These are phyloP conservation scores for Rutidosis leptorrhynchoides DNA, from an alignment of 129 eudicot genomes.

Conservation along the genomic window DNA sequence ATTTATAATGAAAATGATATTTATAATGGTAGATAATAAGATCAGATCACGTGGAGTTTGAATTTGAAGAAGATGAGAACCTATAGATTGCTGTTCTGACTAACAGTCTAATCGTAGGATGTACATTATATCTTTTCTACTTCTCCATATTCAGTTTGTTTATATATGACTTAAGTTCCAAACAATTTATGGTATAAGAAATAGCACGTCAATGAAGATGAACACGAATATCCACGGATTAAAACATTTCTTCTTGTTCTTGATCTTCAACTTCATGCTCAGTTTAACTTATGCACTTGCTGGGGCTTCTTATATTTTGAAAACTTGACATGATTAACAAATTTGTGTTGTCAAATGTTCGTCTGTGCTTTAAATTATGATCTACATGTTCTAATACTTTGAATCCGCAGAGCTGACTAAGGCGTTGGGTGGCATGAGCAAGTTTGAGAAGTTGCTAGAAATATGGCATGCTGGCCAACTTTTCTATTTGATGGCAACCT, in stretches of 20 bases:
- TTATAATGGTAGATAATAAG: neutral
- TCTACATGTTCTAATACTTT: slow-evolving; percentile 11
- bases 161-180: too few relatives aligned
- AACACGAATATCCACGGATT: neutral
- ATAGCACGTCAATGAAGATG: slow-evolving; percentile 2
- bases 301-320: neutral
- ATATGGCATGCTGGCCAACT: slow-evolving; percentile 84
- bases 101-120: too few relatives aligned
- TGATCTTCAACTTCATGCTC: neutral
- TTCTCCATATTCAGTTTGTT: neutral
- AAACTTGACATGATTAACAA: neutral
- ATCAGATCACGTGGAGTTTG: neutral
- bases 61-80: neutral
- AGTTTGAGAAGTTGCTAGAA: slow-evolving; percentile 65
- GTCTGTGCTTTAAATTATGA: too few relatives aligned
- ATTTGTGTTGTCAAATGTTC: neutral
- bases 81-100: neutral
- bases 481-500: slow-evolving; percentile 76
- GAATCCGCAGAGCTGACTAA: slow-evolving; percentile 56
- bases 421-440: slow-evolving; percentile 70
- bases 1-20: too few relatives aligned
- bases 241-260: neutral
- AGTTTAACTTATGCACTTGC: neutral
- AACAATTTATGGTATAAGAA: neutral
- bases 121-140: too few relatives aligned